Percentiles rank a stretch among this genome's conserved stretches.
These are phyloP conservation scores for Penicillium roqueforti DNA, from an alignment of 495 filamentous ascomycete genomes.

Conservation along the genomic window DNA sequence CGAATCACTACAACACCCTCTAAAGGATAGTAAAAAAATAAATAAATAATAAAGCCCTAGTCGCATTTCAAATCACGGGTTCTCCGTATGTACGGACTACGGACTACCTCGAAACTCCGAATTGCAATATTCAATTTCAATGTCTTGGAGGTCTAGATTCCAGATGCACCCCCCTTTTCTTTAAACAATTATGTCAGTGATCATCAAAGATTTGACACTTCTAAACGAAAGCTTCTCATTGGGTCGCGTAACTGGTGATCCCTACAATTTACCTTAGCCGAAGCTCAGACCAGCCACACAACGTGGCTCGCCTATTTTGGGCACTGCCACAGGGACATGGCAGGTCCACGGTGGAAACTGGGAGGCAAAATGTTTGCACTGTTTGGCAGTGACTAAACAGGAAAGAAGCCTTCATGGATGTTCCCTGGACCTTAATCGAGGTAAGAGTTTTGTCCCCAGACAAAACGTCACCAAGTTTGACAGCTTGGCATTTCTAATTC, in stretches of 20 bases:
- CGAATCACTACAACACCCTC: no score
- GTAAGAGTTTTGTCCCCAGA: not conserved
- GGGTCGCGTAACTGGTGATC: not conserved
- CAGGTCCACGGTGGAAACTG: not conserved
- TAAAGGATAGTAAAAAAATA: not conserved
- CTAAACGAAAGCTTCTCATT: slow-evolving; percentile 3
- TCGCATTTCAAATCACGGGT: slow-evolving; percentile 4
- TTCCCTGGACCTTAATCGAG: not conserved
- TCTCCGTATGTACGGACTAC: not conserved
- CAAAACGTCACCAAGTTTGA: slow-evolving; percentile 7
- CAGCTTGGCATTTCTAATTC: slow-evolving; percentile 5
- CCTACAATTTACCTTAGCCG: no score
- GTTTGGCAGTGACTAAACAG: no score
- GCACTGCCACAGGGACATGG: slow-evolving; percentile 1
- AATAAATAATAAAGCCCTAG: slow-evolving; percentile 1
- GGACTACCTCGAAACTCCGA: not conserved
- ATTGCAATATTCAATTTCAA: not conserved
- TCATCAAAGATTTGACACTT: not conserved
- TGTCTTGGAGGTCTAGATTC: not conserved
- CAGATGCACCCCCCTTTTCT: not conserved
- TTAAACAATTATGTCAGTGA: not conserved
- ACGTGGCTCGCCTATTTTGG: slow-evolving; percentile 13
- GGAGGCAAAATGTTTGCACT: not conserved
- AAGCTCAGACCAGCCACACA: slow-evolving; percentile 7
- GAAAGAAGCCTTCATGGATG: not conserved